Evolutionary conservation across 2,329 filamentous ascomycete species (phyloP), one percentile per base, ranked within the genome.

Genomic region (Penicillium rolfsii): DNA sequence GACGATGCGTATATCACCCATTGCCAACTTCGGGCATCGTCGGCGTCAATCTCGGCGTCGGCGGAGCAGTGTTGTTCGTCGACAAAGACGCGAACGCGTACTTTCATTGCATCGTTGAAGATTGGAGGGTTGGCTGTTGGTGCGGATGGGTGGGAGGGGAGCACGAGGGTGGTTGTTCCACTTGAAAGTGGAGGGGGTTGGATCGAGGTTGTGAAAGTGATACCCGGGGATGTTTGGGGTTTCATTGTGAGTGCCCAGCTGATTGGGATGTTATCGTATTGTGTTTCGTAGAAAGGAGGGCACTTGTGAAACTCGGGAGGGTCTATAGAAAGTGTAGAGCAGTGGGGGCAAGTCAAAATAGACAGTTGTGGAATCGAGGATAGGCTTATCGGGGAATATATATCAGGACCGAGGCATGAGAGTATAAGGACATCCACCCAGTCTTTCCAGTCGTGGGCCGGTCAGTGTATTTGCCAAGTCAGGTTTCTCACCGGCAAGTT

Each of bases 1-100:
- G 22, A 12, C 16, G 52, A 33, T 19, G 87, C 86, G 76, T 96
- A 97, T n/a, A 89, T 82, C 33, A 97, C 89, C 90, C 91, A 97
- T 76, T 97, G 93, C 78, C 89, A 94, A 67, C 87, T 89, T 38
- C 91, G 85, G 0, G 83, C 67, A 74, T 98, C 94, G 73, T 97
- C 92, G 1, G 83, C 79, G 79, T 97, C 94, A 66, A 91, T 84
- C 75, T 98, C 93, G 65, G 87, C 85, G 40, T 89, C 86, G 0
- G 87, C 76, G 0, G 81, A 77, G 30, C 85, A 81, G 24, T 79
- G 75, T 64, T 88, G 86, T 71, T 87, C 85, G 60, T 83, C 76
- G 40, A 85, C 79, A 66, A 84, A 88, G 64, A 88, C 86, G 41
- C 77, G 76, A 59, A 83, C 79, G 40, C 86, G 85, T 5, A 88